These are phyloP conservation scores for Sarocladiaceae sp. DNA, from an alignment of 2,329 filamentous ascomycete genomes.

Conservation along the genomic window DNA sequence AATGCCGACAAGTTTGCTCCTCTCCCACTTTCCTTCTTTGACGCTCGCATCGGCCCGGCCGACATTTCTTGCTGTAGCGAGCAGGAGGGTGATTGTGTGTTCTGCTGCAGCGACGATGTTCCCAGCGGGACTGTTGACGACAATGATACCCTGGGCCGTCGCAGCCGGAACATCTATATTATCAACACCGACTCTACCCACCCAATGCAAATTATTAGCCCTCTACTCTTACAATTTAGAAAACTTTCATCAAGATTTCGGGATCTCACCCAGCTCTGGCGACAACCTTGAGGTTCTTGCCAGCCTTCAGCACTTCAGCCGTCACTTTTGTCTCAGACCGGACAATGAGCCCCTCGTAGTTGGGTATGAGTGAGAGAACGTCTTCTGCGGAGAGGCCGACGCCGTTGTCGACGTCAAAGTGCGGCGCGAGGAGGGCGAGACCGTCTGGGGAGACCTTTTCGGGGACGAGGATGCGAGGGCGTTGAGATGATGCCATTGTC, in stretches of 20 bases:
- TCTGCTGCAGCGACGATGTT: conserved; percentile 78
- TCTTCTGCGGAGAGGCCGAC: conserved; percentile 56
- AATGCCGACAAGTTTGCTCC: conserved; percentile 66
- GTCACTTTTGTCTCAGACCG: conserved; percentile 80
- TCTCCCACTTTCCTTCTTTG: conserved; percentile 69
- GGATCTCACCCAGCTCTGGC: conserved; percentile 57
- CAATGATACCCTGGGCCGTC: conserved; percentile 67
- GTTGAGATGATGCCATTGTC: conserved; percentile 14
- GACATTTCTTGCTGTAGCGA: conserved; percentile 69
- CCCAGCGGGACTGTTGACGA: conserved; percentile 72
- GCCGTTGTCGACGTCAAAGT: conserved; percentile 64
- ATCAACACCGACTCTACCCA: conserved; percentile 60
- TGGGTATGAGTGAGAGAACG: conserved; percentile 58
- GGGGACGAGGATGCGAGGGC: conserved; percentile 59
- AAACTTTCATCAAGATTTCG: background rate
- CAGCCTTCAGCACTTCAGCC: conserved; percentile 57
- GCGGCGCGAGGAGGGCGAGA: conserved; percentile 58
- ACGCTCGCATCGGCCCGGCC: conserved; percentile 63
- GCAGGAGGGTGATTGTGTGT: conserved; percentile 67
- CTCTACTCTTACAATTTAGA: background rate
- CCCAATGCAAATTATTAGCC: background rate
- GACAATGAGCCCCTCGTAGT: conserved; percentile 71
- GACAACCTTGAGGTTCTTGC: conserved; percentile 66
- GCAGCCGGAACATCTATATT: conserved; percentile 73
- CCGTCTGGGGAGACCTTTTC: conserved; percentile 79